Evolutionary conservation across 1,139 yeast species (phyloP), one percentile per base, ranked within the genome.

Genomic region (Pichia terricola): DNA sequence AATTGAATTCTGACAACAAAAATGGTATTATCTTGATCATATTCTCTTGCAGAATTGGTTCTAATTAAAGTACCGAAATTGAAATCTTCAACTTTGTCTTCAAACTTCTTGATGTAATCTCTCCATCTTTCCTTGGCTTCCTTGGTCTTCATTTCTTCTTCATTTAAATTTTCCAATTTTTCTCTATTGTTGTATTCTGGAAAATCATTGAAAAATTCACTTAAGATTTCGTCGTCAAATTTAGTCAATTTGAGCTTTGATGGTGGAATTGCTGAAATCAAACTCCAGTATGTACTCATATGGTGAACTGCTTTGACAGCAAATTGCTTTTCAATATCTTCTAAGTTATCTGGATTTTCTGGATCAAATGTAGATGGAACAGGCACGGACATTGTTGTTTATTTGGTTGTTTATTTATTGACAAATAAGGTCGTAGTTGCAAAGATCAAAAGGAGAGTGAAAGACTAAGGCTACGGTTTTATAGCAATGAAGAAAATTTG

Each of bases 291-390:
- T 3, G 96, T 81, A 62, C 86, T 94, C 49, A 95, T 94, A 64
- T 94, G 97, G 65, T 78, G 80, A 28, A 94, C 98, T 7, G 97
- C 98, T 67, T 86, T 88, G 51, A 94, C 98, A 42, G 98, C 97
- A 60, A 91, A 91, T 68, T 89, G 96, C 74, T 79, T 85, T 66
- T 89, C 97, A 59, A 91, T 86, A 53, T 73, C 81, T 60, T 75
- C 81, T 50, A 73, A 65, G 66, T 76, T 76, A 44, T 76, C 81
- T 25, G 81, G 79, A 46, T 64, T 67, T 53, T 76, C 80, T 16
- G 81, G 78, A 52, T 70, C 68, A 53, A 59, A 58, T 25, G 50
- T 48, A 5, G 47, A 45, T 41, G 25, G 35, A 34, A 30, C 32
- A 8, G 32, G 32, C 28, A 47, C 51, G 25, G 55, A 50, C 55